Conservation (phyloP, 257 asterid species). For the Salvia miltiorrhiza region DNA sequence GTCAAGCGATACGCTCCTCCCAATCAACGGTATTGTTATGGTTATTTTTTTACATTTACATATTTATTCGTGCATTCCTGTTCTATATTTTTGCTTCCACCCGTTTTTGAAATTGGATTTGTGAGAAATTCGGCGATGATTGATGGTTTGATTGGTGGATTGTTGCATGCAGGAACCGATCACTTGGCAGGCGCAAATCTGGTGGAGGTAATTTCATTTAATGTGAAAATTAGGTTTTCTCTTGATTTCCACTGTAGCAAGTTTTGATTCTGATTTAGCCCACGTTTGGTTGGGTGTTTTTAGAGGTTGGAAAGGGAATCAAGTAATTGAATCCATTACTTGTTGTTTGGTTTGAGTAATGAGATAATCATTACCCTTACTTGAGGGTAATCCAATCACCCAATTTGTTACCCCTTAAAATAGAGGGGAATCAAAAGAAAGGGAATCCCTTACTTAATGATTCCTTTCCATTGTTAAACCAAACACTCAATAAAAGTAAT, state of each 20-base stretch:
- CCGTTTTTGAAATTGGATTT: not conserved
- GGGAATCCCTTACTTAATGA: too few relatives aligned
- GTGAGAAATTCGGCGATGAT: constrained; percentile 14
- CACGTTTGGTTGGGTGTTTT: too few relatives aligned
- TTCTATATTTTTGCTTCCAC: not conserved
- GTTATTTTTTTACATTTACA: not conserved
- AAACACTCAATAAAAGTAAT: too few relatives aligned
- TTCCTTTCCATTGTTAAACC: too few relatives aligned
- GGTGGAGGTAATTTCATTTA: constrained; percentile 65
- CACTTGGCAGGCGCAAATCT: constrained; percentile 88
- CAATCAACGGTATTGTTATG: constrained; percentile 60
- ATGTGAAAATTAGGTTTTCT: constrained; percentile 14
- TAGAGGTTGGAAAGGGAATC: too few relatives aligned
- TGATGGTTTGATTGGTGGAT: constrained; percentile 23
- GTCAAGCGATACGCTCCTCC: constrained; percentile 93
- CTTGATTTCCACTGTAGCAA: not conserved
- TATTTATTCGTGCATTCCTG: not conserved
- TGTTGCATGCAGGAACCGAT: constrained; percentile 71
- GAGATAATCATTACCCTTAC: too few relatives aligned
- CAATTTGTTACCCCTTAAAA: too few relatives aligned
- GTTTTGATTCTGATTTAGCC: not conserved
- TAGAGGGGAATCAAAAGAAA: too few relatives aligned
- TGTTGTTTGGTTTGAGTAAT: too few relatives aligned
- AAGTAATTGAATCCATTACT: too few relatives aligned
- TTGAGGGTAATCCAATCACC: too few relatives aligned